Evolutionary conservation across 805 yeast genomes (phyloP), one percentile per base, ranked within the genome.

Genomic region (Ogataea naganishii): DNA sequence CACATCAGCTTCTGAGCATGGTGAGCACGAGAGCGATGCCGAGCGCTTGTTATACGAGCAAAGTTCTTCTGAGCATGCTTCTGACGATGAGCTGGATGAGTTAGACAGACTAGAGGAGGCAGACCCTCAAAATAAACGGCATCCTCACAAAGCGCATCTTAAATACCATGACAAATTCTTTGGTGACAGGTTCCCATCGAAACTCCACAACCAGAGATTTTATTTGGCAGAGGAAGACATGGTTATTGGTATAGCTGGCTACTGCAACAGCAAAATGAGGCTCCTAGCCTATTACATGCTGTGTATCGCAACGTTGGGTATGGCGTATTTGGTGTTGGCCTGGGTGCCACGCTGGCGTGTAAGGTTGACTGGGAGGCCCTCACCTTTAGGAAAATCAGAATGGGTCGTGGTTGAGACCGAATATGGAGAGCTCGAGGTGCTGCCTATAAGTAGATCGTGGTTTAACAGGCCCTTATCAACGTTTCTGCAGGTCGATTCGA

Each of bases 401-500:
- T 84, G 96, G 92, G 80, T 88, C 11, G 94, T 86, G 12, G 67
- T 92, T 15, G 99, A 92, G 56, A 94, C 85, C 42, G 96, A 88
- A 51, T 80, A 74, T 63, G 97, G 96, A 13, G 95, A 85, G 43
- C 65, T 92, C 37, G 65, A 70, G 21, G 68, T 79, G 13, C 66
- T 73, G 4, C 51, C 58, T 3, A 74, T 92, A 10, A 45, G 60
- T 1, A 69, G 79, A 39, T 56, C 58, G 25, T 68, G 82, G 62
- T 83, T 79, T 47, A 77, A 80, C 43, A 73, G 82, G 42, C 66
- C 83, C 8, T 47, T 89, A 20, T 80, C 94, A 2, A 70, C 81
- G 0, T 72, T 83, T 17, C 66, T 89, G 43, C 52, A 59, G 4
- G 41, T 34, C 18, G 53, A 58, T 20, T 26, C 44, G 4, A 30